Evolutionary conservation across 106 monocot species (phyloP).

Genomic region (Phalaenopsis equestris): DNA sequence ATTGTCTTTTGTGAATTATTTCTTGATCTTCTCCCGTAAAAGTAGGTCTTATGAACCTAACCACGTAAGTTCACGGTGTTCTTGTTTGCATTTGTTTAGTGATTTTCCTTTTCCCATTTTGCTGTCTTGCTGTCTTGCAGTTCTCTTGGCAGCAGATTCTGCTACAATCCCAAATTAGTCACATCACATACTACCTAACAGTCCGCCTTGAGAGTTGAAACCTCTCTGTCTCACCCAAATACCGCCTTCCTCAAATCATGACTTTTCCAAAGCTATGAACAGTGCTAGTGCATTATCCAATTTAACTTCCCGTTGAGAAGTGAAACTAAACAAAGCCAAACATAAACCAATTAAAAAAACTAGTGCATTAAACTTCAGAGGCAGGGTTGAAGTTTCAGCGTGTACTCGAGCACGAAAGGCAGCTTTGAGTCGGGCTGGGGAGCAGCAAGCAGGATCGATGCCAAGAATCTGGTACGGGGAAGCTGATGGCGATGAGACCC

Average conservation of each 20-base stretch:
- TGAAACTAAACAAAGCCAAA: not conserved
- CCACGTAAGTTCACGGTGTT: too few relatives aligned
- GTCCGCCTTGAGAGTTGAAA: not conserved
- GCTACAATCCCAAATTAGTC: not conserved
- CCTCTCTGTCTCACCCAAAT: not conserved
- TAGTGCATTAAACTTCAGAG: not conserved
- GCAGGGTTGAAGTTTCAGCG: not conserved
- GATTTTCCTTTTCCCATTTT: too few relatives aligned
- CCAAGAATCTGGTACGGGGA: constrained; percentile 78
- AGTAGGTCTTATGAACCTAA: too few relatives aligned
- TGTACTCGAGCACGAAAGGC: constrained; percentile 70
- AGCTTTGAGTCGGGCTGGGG: constrained; percentile 50
- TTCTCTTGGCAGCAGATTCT: too few relatives aligned
- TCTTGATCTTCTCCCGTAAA: too few relatives aligned
- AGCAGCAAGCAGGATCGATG: constrained; percentile 49
- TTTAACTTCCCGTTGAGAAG: not conserved
- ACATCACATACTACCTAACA: not conserved
- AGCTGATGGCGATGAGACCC: constrained; percentile 26
- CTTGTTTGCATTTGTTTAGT: too few relatives aligned
- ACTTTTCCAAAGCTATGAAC: not conserved
- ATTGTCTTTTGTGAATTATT: too few relatives aligned
- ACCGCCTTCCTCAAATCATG: not conserved
- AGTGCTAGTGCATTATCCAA: not conserved
- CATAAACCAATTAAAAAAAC: not conserved
- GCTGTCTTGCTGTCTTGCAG: too few relatives aligned